Evolutionary conservation across 441 rosid species (phyloP).

Genomic region (Croton laevigatus): DNA sequence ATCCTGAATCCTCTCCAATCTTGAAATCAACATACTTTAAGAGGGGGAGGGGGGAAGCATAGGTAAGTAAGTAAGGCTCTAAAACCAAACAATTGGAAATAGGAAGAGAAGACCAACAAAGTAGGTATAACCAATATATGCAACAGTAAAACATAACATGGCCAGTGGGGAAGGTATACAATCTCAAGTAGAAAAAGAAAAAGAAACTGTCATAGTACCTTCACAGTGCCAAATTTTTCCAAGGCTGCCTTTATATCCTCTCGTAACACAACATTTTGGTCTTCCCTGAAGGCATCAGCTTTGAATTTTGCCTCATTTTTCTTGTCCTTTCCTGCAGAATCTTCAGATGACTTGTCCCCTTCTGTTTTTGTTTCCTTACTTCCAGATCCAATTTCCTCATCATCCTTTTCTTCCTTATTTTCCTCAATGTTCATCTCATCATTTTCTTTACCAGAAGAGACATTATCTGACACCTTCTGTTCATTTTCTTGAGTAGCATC

Average conservation of each 20-base stretch:
- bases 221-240: conserved; percentile 50
- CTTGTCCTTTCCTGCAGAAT: conserved; percentile 27
- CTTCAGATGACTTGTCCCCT: conserved; percentile 37
- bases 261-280: conserved; percentile 71
- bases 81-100: background rate
- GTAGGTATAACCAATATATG: background rate
- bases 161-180: background rate
- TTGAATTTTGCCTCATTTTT: conserved; percentile 43
- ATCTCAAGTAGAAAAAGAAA: background rate
- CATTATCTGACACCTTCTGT: conserved; percentile 32
- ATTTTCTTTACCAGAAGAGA: conserved; percentile 28
- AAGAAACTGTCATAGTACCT: background rate
- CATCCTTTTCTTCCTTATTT: conserved; percentile 31
- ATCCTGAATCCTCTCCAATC: conserved; percentile 78
- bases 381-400: conserved; percentile 34
- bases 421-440: conserved; percentile 15
- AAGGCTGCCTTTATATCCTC: conserved; percentile 84
- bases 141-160: background rate
- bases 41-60: conserved; percentile 5
- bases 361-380: conserved; percentile 21
- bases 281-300: conserved; percentile 43
- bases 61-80: conserved; percentile 7
- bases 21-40: conserved; percentile 81
- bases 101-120: background rate
- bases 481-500: conserved; percentile 29